Evolutionary conservation across 305 asterid species (phyloP).

Genomic region (Salvia sclarea): DNA sequence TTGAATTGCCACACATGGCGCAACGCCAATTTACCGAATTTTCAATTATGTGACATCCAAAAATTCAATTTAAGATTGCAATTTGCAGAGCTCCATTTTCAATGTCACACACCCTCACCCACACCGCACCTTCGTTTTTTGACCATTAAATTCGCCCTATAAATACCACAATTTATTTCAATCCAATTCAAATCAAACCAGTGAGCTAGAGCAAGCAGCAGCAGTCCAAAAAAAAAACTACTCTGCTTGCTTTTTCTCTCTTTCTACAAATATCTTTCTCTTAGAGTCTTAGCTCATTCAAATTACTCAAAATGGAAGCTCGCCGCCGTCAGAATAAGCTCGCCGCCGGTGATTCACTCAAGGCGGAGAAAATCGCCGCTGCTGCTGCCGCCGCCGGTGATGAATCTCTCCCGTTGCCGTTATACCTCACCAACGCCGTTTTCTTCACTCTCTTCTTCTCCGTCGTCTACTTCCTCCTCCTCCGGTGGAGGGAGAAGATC

Average conservation of each 20-base stretch:
- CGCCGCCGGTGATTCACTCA: slow-evolving; percentile 8
- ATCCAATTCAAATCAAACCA: background rate
- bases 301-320: slow-evolving; percentile 25
- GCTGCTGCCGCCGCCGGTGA: too few relatives aligned
- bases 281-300: background rate
- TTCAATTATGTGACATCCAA: background rate
- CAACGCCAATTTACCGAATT: background rate
- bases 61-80: background rate
- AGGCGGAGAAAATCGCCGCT: too few relatives aligned
- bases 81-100: too few relatives aligned
- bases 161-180: background rate
- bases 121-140: background rate
- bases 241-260: background rate
- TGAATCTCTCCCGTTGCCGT: slow-evolving; percentile 28
- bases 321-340: slow-evolving; percentile 25
- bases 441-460: slow-evolving; percentile 45
- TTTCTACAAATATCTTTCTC: background rate
- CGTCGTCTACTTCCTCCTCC: slow-evolving; percentile 39
- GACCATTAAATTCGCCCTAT: background rate
- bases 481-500: slow-evolving; percentile 48
- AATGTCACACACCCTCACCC: background rate
- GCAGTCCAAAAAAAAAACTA: background rate
- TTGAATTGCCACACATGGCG: slow-evolving; percentile 1
- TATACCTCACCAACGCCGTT: slow-evolving; percentile 34
- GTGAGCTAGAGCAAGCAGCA: background rate